Evolutionary conservation across 768 basidiomycete genomes (phyloP), one percentile per base, ranked within the genome.

Genomic region (Pulveroboletus sp.): DNA sequence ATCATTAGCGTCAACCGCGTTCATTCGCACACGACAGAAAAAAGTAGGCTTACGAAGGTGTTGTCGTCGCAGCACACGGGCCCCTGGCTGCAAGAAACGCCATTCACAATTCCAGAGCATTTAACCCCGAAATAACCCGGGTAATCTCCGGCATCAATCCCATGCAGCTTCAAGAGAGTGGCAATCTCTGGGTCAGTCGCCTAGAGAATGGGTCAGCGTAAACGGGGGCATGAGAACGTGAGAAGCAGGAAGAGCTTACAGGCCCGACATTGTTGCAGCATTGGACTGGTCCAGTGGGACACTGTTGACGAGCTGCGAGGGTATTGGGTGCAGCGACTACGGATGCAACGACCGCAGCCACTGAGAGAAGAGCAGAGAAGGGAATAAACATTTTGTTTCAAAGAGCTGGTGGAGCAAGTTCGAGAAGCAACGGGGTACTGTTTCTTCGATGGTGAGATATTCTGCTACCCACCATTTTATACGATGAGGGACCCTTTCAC

Each of bases 51-150:
- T n/a, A 61, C 60, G 8, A 38, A 53, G 4, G 12, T 23, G 8
- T 61, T 51, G 5, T 29, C 39, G 4, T 33, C 43, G 41, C 60
- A 61, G 21, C 60, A 61, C 29, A 63, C 51, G 0, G 61, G 19
- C 37, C 63, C 42, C 23, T 48, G 34, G 11, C 37, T 29, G 25
- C 61, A 62, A 1, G 49, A 25, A 8, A 45, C 55, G 1, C 17
- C 42, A 7, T 46, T 57, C 0, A 17, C 3, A 9, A 29, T 29
- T 9, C 5, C 4, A 9, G 27, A 29, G 33, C 60, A 63, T 9
- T 6, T 6, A 0, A 44, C 4, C 10, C 54, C 60, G 5, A 60
- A 7, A 5, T 43, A 38, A 24, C 51, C 54, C 1, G 8, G 0
- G 11, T 33, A 0, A 3, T 0, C 1, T 8, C 45, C 43, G 8